Evolutionary conservation across 2,329 filamentous ascomycete species (phyloP).

Genomic region (Aspergillus sp.): DNA sequence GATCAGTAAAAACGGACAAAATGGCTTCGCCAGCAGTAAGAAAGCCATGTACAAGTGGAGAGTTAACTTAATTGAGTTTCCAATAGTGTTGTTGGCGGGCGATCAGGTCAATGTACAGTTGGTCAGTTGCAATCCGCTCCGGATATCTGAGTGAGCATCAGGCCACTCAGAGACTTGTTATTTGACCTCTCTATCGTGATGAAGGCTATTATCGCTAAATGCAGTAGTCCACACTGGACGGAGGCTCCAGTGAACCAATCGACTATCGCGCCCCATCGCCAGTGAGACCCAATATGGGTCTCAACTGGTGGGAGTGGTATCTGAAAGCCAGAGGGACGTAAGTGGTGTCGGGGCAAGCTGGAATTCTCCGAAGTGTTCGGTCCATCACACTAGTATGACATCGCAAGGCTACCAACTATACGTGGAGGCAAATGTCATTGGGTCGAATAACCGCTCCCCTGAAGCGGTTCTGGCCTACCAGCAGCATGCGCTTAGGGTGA

Average conservation of each 20-base stretch:
- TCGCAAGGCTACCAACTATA: slow-evolving; percentile 4
- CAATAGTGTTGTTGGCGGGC: background rate
- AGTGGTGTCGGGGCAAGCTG: background rate
- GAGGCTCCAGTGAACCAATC: background rate
- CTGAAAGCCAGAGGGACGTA: background rate
- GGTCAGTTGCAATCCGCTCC: background rate
- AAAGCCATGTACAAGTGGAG: background rate
- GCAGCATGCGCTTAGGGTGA: background rate
- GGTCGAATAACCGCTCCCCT: slow-evolving; percentile 1
- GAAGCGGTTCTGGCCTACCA: background rate
- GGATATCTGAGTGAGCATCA: background rate
- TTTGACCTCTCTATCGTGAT: background rate
- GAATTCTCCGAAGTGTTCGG: background rate
- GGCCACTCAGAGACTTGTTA: background rate
- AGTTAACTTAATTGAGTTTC: background rate
- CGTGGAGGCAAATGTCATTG: background rate
- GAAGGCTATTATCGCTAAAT: background rate
- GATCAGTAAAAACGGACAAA: slow-evolving; percentile 1
- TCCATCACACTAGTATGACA: background rate
- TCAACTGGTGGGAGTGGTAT: background rate
- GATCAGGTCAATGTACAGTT: background rate
- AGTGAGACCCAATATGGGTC: background rate
- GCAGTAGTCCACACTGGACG: background rate
- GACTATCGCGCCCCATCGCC: background rate
- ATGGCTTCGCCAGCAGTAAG: background rate